Conservation (phyloP, 257 asterid species). For the Misopates orontium region DNA sequence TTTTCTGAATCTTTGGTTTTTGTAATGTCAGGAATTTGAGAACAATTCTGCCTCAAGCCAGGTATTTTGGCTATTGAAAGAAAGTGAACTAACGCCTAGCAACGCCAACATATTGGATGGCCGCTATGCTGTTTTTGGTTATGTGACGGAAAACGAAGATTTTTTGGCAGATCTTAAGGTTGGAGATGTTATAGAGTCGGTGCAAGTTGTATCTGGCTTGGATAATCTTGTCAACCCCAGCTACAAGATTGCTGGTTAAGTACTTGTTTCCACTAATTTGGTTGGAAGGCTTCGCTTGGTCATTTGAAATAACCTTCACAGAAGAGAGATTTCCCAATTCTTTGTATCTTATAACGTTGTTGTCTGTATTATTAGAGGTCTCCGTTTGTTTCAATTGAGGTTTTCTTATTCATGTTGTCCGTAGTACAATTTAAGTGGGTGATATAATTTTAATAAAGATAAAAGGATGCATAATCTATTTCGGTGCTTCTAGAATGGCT, state of each 20-base stretch:
- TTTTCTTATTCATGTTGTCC: too few relatives aligned
- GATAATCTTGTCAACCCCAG: slow-evolving; percentile 94
- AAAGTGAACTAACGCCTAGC: slow-evolving; percentile 98
- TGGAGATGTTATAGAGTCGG: slow-evolving; percentile 92
- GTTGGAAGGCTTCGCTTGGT: slow-evolving; percentile 7
- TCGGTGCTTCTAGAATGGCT: too few relatives aligned
- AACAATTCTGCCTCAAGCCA: slow-evolving; percentile 96
- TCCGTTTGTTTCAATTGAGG: background rate
- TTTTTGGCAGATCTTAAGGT: slow-evolving; percentile 90
- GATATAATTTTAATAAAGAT: too few relatives aligned
- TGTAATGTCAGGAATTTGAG: slow-evolving; percentile 75
- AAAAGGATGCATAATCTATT: too few relatives aligned
- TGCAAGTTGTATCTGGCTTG: slow-evolving; percentile 84
- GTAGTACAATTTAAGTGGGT: too few relatives aligned
- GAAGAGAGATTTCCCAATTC: slow-evolving; percentile 27
- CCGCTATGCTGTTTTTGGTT: slow-evolving; percentile 87
- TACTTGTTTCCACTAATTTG: slow-evolving; percentile 14
- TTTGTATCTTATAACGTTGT: slow-evolving; percentile 25
- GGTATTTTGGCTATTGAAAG: slow-evolving; percentile 95
- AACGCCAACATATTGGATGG: slow-evolving; percentile 97
- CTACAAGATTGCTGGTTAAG: slow-evolving; percentile 93
- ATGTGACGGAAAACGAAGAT: slow-evolving; percentile 78
- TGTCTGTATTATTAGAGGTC: slow-evolving; percentile 13
- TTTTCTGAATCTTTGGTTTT: slow-evolving; percentile 19
- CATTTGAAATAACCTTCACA: slow-evolving; percentile 3